A percentile compares a stretch with the other conserved stretches of the same genome.
Conservation (phyloP, 1,284 basidiomycete species). For the Melanopsichium pennsylvanicum region DNA sequence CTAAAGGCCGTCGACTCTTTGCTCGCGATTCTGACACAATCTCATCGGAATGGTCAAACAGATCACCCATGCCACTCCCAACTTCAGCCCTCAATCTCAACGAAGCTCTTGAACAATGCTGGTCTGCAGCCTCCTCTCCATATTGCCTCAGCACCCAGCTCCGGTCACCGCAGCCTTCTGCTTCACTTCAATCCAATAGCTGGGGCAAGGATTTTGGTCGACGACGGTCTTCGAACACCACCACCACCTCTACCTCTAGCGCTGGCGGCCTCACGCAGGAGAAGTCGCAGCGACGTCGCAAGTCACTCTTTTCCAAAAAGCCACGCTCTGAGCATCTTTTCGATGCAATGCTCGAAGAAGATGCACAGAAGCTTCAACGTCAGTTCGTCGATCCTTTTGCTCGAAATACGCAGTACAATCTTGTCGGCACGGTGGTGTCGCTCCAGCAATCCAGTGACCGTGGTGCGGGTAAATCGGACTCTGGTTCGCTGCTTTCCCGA, state of each 20-base stretch:
- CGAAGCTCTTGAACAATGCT: conserved; percentile 23
- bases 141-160: conserved; percentile 27
- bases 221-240: conserved; percentile 29
- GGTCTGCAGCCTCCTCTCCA: conserved; percentile 10
- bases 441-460: neutral
- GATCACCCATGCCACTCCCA: neutral
- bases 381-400: conserved; percentile 25
- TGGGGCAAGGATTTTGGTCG: conserved; percentile 14
- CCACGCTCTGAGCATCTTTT: conserved; percentile 1
- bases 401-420: neutral
- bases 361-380: neutral
- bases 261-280: neutral
- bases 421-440: no score
- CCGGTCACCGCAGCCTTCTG: conserved; percentile 8
- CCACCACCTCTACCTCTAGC: conserved; percentile 14
- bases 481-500: neutral
- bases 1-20: conserved; percentile 32
- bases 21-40: conserved; percentile 3
- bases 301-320: conserved; percentile 35
- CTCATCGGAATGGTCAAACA: neutral
- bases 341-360: neutral
- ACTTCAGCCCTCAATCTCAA: conserved; percentile 24
- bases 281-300: conserved; percentile 11
- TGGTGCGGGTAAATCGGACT: neutral
- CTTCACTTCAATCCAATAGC: neutral